Percentiles rank a stretch among this genome's conserved stretches.
Evolutionary conservation across 108 stramenopile genomes (phyloP).

Genomic region (Fistulifera pelliculosa): DNA sequence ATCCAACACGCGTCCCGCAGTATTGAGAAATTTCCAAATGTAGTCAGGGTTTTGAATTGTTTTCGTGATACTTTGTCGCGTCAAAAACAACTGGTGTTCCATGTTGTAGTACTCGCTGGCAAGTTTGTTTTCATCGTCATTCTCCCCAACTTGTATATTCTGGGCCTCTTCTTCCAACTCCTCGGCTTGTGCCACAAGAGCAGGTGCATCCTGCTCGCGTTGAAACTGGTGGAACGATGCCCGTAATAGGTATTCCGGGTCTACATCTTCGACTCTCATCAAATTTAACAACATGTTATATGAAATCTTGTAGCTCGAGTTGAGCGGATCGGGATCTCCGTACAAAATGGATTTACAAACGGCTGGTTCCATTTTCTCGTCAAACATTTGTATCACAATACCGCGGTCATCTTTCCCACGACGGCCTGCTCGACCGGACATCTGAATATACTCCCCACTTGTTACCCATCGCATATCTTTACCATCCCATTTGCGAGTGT

Average conservation of each 20-base stretch:
- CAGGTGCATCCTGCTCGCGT: slow-evolving; percentile 85
- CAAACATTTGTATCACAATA: slow-evolving; percentile 98
- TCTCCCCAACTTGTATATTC: slow-evolving; percentile 26
- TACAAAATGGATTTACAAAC: slow-evolving; percentile 64
- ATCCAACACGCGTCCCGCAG: slow-evolving; percentile 75
- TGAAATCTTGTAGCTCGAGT: slow-evolving; percentile 91
- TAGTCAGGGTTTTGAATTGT: slow-evolving; percentile 83
- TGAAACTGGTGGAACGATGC: slow-evolving; percentile 88
- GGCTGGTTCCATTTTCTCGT: slow-evolving; percentile 97
- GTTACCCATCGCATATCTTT: slow-evolving; percentile 83
- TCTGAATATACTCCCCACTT: slow-evolving; percentile 95
- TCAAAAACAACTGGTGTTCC: slow-evolving; percentile 67
- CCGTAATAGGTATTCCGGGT: slow-evolving; percentile 92
- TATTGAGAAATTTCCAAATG: slow-evolving; percentile 86
- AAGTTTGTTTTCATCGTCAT: slow-evolving; percentile 42
- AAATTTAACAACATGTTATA: slow-evolving; percentile 99
- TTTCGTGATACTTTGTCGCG: slow-evolving; percentile 59
- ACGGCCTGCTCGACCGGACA: slow-evolving; percentile 95
- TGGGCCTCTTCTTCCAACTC: slow-evolving; percentile 57
- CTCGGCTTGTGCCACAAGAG: slow-evolving; percentile 55
- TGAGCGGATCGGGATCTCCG: slow-evolving; percentile 91
- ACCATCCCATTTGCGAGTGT: slow-evolving; percentile 96
- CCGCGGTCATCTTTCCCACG: slow-evolving; percentile 98
- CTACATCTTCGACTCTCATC: slow-evolving; percentile 97
- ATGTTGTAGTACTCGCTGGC: slow-evolving; percentile 77